These are phyloP conservation scores for Ceratocystis albifundus DNA, from an alignment of 2,329 filamentous ascomycete genomes.

Conservation along the genomic window DNA sequence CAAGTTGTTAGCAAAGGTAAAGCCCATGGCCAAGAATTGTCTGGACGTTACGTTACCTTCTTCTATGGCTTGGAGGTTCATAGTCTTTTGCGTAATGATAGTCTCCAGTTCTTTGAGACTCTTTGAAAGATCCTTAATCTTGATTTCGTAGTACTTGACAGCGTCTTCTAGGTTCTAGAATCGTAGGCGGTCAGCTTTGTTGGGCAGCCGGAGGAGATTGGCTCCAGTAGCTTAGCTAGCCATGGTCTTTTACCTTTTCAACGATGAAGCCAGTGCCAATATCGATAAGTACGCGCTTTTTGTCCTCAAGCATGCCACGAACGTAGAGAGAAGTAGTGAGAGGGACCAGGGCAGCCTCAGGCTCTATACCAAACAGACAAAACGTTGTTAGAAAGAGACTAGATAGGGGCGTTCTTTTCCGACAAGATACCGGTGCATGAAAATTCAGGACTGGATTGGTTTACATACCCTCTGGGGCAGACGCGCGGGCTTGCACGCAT, in stretches of 20 bases:
- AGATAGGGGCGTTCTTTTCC: background rate
- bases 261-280: conserved; percentile 90
- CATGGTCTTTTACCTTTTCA: conserved; percentile 55
- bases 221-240: background rate
- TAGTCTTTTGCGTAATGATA: conserved; percentile 59
- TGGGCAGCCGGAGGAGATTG: background rate
- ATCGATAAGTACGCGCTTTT: conserved; percentile 74
- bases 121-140: conserved; percentile 41
- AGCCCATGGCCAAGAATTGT: background rate
- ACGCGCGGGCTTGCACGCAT: conserved; percentile 48
- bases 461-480: conserved; percentile 23
- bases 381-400: background rate
- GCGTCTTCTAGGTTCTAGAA: conserved; percentile 42
- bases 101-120: conserved; percentile 47
- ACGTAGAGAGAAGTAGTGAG: conserved; percentile 93
- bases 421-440: background rate
- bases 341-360: conserved; percentile 68
- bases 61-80: conserved; percentile 76
- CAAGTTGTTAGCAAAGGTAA: conserved; percentile 17
- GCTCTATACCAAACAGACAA: conserved; percentile 25
- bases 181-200: background rate
- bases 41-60: conserved; percentile 48
- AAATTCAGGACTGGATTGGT: background rate
- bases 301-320: conserved; percentile 62
- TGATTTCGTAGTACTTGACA: conserved; percentile 45